Conservation (phyloP, 2,329 filamentous ascomycete genomes). For the Furcasterigmium furcatum region DNA sequence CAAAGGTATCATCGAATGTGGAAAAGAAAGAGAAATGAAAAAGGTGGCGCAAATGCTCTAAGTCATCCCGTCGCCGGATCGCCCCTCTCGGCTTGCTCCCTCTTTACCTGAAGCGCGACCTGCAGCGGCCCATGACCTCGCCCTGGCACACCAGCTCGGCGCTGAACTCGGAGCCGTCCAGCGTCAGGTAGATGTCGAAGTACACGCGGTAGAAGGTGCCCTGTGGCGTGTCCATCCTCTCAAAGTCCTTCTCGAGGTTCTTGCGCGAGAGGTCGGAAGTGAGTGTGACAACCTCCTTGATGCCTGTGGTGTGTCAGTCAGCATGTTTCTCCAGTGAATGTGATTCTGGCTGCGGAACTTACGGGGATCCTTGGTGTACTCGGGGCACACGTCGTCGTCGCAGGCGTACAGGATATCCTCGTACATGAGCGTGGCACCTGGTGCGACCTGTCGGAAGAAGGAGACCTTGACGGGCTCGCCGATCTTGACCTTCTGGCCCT, state of each 20-base stretch:
- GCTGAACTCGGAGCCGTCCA: slow-evolving; percentile 97
- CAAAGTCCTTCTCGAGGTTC: slow-evolving; percentile 98
- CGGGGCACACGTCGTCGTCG: slow-evolving; percentile 95
- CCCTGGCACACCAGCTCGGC: slow-evolving; percentile 98
- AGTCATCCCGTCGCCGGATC: slow-evolving; percentile 3
- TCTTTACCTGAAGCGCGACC: slow-evolving; percentile 74
- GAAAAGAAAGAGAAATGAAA: slow-evolving; percentile 8
- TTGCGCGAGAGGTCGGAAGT: slow-evolving; percentile 96
- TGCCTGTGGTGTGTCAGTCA: slow-evolving; percentile 57
- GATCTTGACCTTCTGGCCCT: slow-evolving; percentile 98
- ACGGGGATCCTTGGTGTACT: slow-evolving; percentile 99
- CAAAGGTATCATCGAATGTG: slow-evolving; percentile 16
- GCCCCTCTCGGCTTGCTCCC: not conserved
- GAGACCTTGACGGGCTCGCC: slow-evolving; percentile 98
- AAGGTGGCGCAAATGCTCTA: slow-evolving; percentile 7
- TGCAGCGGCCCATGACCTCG: slow-evolving; percentile 97
- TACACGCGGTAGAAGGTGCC: slow-evolving; percentile 89
- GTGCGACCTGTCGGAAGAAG: slow-evolving; percentile 96
- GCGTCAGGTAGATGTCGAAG: slow-evolving; percentile 81
- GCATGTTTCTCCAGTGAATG: not conserved
- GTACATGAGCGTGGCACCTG: slow-evolving; percentile 97
- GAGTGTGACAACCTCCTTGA: slow-evolving; percentile 98
- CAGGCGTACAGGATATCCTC: slow-evolving; percentile 98
- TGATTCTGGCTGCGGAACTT: slow-evolving; percentile 43
- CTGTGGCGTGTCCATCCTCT: slow-evolving; percentile 98